Evolutionary conservation across 2,329 filamentous ascomycete genomes (phyloP), one percentile per base, ranked within the genome.

Genomic region (Aspergillus pseudotamarii): DNA sequence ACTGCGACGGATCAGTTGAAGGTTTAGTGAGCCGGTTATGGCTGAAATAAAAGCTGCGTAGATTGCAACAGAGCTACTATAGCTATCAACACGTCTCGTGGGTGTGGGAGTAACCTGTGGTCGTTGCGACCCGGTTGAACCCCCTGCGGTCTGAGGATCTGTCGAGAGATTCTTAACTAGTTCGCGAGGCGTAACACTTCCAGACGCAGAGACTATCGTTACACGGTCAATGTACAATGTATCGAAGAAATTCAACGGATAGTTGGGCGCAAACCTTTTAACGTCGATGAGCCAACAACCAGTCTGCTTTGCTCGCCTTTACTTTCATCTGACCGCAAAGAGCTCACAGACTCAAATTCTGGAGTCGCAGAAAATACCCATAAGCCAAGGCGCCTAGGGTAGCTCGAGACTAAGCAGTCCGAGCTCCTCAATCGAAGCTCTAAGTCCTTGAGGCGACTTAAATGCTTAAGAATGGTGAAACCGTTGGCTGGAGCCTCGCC

Each of bases 21-120:
- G 68, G 43, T 73, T 73, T 28, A 81, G 66, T 59, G 74, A 69
- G 10, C 74, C 78, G 14, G 76, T 75, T 28, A 80, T 70, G 6
- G 79, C 76, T 38, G 77, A 79, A 45, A 79, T 73, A 57, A 80
- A 79, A 19, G 78, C 74, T 19, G 74, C 72, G 63, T 80, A 79
- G 30, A 80, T 76, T 6, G 76, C 73, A 41, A 72, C 73, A 28
- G 72, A 73, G 58, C 70, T 74, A 45, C 70, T 70, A 38, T 75
- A 73, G 12, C 71, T 71, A 56, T 78, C 75, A 45, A 69, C 61
- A 14, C 74, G 70, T 36, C 75, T 69, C 23, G 70, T 48, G n/a
- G 68, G 58, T n/a, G 62, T 62, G 30, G 73, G 63, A 12, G 62
- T 65, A 62, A 71, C 70, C 32, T 70, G 64, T 36, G 71, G 45